These are phyloP conservation scores for Sphagnurus paluster DNA, from an alignment of 1,284 basidiomycete genomes.

Conservation along the genomic window DNA sequence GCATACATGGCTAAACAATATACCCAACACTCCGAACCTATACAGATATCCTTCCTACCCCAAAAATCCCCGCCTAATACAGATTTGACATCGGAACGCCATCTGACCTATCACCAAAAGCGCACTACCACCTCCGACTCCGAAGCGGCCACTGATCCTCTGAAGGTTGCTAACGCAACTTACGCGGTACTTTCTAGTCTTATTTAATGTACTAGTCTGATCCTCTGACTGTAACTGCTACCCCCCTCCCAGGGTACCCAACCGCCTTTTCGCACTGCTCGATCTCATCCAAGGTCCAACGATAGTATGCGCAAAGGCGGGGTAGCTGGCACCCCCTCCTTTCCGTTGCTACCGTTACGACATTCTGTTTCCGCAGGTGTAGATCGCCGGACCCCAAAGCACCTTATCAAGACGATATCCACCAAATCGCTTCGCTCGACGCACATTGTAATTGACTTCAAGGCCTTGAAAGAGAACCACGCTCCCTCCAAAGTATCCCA, in stretches of 20 bases:
- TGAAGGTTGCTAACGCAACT: conserved; percentile 27
- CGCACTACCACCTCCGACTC: not conserved
- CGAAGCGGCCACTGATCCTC: conserved; percentile 3
- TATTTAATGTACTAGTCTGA: conserved; percentile 1
- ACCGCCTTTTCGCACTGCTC: conserved; percentile 2
- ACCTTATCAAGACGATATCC: conserved; percentile 21
- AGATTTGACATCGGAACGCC: not conserved
- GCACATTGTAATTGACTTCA: conserved; percentile 25
- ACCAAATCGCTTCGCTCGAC: conserved; percentile 23
- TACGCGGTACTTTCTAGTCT: conserved; percentile 17
- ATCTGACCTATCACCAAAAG: not conserved
- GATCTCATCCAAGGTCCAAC: conserved; percentile 5
- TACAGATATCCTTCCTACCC: not conserved
- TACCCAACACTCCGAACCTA: not conserved
- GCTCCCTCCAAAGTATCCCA: conserved; percentile 3
- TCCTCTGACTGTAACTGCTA: not conserved
- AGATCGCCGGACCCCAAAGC: conserved; percentile 22
- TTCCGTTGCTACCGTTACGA: conserved; percentile 3
- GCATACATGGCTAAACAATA: too few species aligned
- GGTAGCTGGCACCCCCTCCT: not conserved
- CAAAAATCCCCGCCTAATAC: not conserved
- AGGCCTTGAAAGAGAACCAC: conserved; percentile 17
- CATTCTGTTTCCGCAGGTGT: conserved; percentile 18
- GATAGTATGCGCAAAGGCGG: conserved; percentile 7
- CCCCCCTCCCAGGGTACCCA: not conserved